Conservation (phyloP, 1,284 basidiomycete species). For the Exobasidium cylindrosporum region DNA sequence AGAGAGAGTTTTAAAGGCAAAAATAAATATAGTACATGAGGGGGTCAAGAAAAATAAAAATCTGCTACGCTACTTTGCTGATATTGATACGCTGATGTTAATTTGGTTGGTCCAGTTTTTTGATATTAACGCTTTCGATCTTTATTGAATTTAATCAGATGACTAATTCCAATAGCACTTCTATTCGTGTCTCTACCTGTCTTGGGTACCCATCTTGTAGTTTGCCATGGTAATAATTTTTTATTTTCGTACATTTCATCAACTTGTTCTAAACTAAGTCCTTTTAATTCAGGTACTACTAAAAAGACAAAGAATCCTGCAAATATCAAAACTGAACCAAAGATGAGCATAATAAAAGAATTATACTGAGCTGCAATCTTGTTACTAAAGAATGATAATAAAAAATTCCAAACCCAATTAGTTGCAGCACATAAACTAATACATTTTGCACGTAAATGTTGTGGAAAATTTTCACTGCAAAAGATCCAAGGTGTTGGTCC, state of each 20-base stretch:
- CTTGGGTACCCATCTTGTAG: constrained; percentile 35
- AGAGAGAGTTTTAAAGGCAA: no score
- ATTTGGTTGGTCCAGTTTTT: no score
- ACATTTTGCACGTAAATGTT: constrained; percentile 71
- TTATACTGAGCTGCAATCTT: constrained; percentile 63
- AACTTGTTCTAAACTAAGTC: constrained; percentile 71
- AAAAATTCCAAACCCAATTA: constrained; percentile 71
- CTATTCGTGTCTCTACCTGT: constrained; percentile 12
- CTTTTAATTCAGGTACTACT: constrained; percentile 73
- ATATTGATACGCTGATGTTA: no score
- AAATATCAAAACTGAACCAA: constrained; percentile 66
- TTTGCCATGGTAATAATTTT: constrained; percentile 24
- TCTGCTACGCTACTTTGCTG: no score
- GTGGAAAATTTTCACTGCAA: constrained; percentile 67
- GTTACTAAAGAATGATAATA: constrained; percentile 69
- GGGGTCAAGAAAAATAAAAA: no score
- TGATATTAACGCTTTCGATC: background rate
- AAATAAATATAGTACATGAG: no score
- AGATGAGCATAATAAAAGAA: constrained; percentile 68
- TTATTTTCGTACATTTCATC: constrained; percentile 46
- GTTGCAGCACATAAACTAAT: constrained; percentile 68
- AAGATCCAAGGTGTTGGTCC: constrained; percentile 68
- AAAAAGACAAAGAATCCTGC: constrained; percentile 58
- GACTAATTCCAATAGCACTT: constrained; percentile 8
- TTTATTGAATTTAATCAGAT: constrained; percentile 1